These are phyloP conservation scores for Buxus sempervirens DNA, from an alignment of 164 flowering plant species.

Conservation along the genomic window DNA sequence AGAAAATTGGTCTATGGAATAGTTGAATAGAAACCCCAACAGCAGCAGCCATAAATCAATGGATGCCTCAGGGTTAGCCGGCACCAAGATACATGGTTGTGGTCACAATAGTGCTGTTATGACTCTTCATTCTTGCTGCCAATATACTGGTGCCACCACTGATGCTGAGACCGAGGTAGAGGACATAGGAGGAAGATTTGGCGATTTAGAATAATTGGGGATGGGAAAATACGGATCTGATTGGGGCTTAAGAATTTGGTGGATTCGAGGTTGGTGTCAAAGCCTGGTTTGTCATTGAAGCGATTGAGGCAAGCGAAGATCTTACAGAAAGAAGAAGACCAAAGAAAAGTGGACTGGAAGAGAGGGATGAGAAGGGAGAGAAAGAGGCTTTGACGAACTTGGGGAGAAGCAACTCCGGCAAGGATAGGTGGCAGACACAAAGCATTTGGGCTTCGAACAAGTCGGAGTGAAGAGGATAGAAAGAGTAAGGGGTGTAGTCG, in stretches of 20 bases:
- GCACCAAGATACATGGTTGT: slow-evolving; percentile 84
- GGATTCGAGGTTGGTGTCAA: slow-evolving; percentile 43
- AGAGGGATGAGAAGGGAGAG: slow-evolving; percentile 45
- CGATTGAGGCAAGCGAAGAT: slow-evolving; percentile 46
- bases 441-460: slow-evolving; percentile 72
- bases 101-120: slow-evolving; percentile 70
- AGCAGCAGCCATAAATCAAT: no score
- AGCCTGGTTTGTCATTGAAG: slow-evolving; percentile 38
- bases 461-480: slow-evolving; percentile 60
- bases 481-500: slow-evolving; percentile 68
- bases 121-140: slow-evolving; percentile 70
- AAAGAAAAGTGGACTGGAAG: slow-evolving; percentile 48
- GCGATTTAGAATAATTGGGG: slow-evolving; percentile 21
- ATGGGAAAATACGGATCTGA: slow-evolving; percentile 47
- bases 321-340: slow-evolving; percentile 53
- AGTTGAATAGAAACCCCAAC: no score
- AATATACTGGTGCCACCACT: slow-evolving; percentile 91
- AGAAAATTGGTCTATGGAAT: no score
- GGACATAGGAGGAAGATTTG: slow-evolving; percentile 19
- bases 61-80: no score
- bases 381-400: slow-evolving; percentile 37
- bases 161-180: slow-evolving; percentile 74
- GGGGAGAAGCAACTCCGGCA: slow-evolving; percentile 85
- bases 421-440: slow-evolving; percentile 92
- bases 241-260: slow-evolving; percentile 32